Percentiles rank a stretch among this genome's conserved stretches.
phyloP scores from a whole-genome alignment of 495 filamentous ascomycete species.

The Hyaloscypha hepaticicola region DNA sequence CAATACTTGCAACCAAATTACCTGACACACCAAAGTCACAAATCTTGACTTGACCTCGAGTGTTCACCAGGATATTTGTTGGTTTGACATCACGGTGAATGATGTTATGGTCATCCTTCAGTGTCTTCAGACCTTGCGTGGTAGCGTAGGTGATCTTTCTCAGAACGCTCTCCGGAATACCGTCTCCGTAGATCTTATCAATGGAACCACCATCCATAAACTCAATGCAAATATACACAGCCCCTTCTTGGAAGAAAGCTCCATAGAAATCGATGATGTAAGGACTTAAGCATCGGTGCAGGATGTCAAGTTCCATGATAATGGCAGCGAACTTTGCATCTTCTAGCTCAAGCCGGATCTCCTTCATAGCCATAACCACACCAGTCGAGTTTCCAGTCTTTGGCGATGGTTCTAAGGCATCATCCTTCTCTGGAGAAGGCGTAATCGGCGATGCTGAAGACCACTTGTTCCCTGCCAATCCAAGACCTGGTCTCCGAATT shows the following conservation, averaged over 20 bases:
- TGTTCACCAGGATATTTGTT: constrained; percentile 94
- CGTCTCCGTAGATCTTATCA: constrained; percentile 93
- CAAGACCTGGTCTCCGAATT: constrained; percentile 75
- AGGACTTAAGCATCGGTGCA: constrained; percentile 91
- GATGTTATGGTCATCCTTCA: constrained; percentile 99
- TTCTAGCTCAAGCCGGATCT: constrained; percentile 94
- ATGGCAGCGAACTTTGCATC: constrained; percentile 96
- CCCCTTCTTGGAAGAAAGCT: constrained; percentile 98
- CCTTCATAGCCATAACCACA: constrained; percentile 97
- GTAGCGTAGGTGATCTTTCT: constrained; percentile 92
- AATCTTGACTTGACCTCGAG: constrained; percentile 89
- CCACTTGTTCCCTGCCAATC: constrained; percentile 47
- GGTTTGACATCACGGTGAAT: constrained; percentile 99
- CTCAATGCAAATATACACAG: constrained; percentile 99
- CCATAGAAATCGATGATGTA: constrained; percentile 99
- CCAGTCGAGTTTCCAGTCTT: constrained; percentile 47
- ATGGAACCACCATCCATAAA: constrained; percentile 99
- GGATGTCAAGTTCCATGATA: constrained; percentile 95
- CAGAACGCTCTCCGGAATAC: constrained; percentile 84
- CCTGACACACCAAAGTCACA: constrained; percentile 98
- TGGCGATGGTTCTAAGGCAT: constrained; percentile 26
- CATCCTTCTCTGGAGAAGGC: constrained; percentile 17
- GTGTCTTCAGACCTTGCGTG: constrained; percentile 81
- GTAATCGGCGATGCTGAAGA: constrained; percentile 37
- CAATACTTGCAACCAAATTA: constrained; percentile 95